Conservation (phyloP, 2,329 filamentous ascomycete species). For the Trichoderma gracile region DNA sequence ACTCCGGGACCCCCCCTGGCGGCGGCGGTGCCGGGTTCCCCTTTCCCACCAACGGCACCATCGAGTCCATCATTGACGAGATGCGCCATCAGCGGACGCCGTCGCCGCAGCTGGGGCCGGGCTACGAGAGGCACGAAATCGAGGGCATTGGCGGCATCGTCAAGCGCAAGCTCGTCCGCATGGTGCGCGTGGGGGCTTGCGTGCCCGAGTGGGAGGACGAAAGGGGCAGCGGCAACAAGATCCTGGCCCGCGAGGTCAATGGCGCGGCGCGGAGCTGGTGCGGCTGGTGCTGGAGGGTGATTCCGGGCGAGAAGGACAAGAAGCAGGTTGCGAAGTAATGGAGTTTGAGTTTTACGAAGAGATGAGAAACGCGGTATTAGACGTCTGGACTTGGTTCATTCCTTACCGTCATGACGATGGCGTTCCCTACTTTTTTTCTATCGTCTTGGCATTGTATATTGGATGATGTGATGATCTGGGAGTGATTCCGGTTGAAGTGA, state of each 20-base stretch:
- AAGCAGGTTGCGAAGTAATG: constrained; percentile 30
- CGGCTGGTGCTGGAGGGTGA: constrained; percentile 81
- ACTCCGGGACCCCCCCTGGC: constrained; percentile 30
- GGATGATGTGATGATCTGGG: not conserved
- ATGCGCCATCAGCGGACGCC: constrained; percentile 46
- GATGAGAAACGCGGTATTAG: constrained; percentile 9
- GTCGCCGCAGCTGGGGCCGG: constrained; percentile 60
- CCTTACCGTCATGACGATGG: not conserved
- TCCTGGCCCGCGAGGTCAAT: constrained; percentile 68
- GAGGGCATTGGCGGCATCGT: constrained; percentile 86
- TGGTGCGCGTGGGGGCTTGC: constrained; percentile 77
- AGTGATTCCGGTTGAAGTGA: not conserved
- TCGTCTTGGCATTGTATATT: not conserved
- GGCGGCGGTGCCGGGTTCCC: constrained; percentile 28
- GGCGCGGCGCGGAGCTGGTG: constrained; percentile 80
- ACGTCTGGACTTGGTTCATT: constrained; percentile 3
- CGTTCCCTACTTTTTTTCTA: not conserved
- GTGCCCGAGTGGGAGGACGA: constrained; percentile 87
- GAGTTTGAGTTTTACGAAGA: not conserved
- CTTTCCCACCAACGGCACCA: constrained; percentile 28
- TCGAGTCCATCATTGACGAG: constrained; percentile 36
- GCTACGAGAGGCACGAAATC: constrained; percentile 84
- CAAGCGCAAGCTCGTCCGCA: constrained; percentile 83
- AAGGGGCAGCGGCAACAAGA: constrained; percentile 54
- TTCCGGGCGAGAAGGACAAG: constrained; percentile 58